Evolutionary conservation across 441 rosid species (phyloP).

Genomic region (Mallotus japonicus): DNA sequence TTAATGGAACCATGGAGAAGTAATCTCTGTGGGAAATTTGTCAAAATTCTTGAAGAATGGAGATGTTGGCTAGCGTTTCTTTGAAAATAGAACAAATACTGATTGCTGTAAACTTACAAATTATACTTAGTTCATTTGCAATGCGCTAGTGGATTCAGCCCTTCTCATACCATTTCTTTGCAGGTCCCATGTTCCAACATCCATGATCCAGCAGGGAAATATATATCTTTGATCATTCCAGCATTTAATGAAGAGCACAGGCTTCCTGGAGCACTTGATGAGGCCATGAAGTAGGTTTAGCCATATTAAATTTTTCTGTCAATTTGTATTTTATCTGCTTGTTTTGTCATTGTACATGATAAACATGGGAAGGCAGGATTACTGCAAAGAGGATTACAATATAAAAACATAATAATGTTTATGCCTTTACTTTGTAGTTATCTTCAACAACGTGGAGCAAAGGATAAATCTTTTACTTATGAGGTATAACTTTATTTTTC

Average conservation of each 20-base stretch:
- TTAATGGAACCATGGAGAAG: background rate
- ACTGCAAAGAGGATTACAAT: background rate
- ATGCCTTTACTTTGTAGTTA: slow-evolving; percentile 57
- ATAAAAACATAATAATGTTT: slow-evolving; percentile 13
- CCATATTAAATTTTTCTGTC: background rate
- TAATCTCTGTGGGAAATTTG: background rate
- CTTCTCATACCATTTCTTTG: slow-evolving; percentile 12
- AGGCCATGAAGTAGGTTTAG: slow-evolving; percentile 64
- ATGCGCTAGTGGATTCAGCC: background rate
- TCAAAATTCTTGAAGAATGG: background rate
- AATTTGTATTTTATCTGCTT: background rate
- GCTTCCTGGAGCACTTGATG: slow-evolving; percentile 87
- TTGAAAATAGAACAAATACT: background rate
- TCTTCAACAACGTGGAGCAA: slow-evolving; percentile 68
- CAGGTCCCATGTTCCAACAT: slow-evolving; percentile 72
- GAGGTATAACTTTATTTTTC: slow-evolving; percentile 50
- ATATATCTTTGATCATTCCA: slow-evolving; percentile 80
- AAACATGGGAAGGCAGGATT: background rate
- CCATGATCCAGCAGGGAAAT: slow-evolving; percentile 74
- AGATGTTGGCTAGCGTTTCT: background rate
- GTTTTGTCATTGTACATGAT: background rate
- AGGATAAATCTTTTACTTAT: slow-evolving; percentile 77
- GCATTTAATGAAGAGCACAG: slow-evolving; percentile 91
- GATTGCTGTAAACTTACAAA: background rate
- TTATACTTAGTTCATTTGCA: background rate